Evolutionary conservation across 441 rosid genomes (phyloP).

Genomic region (Adansonia madagascariensis): DNA sequence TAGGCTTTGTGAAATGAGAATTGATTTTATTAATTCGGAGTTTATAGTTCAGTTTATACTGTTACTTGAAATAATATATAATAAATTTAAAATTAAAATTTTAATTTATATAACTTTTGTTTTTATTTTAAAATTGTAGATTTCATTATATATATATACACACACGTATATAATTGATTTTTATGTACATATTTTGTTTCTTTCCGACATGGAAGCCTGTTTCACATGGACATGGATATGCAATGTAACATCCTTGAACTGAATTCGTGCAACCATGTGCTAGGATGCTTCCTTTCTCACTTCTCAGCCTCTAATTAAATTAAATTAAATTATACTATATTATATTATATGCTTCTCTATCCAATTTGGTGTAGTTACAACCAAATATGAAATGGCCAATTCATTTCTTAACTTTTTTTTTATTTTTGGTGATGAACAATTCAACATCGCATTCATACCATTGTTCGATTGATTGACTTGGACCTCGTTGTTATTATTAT

Average conservation of each 20-base stretch:
- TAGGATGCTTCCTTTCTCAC: conserved; percentile 30
- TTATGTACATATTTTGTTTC: background rate
- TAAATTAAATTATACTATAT: no score
- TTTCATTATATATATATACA: no score
- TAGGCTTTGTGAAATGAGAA: background rate
- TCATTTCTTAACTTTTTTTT: background rate
- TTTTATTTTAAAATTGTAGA: no score
- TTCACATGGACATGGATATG: background rate
- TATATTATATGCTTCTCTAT: background rate
- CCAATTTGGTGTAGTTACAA: background rate
- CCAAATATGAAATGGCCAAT: background rate
- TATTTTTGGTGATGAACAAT: background rate
- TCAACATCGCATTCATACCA: background rate
- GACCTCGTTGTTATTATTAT: background rate
- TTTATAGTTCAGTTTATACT: no score
- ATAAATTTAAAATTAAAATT: no score
- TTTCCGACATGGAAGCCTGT: background rate
- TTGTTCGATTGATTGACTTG: background rate
- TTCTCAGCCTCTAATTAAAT: background rate
- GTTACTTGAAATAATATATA: no score
- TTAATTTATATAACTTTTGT: no score
- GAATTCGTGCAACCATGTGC: conserved; percentile 13
- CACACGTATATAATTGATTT: background rate
- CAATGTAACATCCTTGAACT: no score
- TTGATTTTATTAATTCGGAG: no score